Evolutionary conservation across 1,284 basidiomycete genomes (phyloP), one percentile per base, ranked within the genome.

Genomic region (Puccinia brachypodii): DNA sequence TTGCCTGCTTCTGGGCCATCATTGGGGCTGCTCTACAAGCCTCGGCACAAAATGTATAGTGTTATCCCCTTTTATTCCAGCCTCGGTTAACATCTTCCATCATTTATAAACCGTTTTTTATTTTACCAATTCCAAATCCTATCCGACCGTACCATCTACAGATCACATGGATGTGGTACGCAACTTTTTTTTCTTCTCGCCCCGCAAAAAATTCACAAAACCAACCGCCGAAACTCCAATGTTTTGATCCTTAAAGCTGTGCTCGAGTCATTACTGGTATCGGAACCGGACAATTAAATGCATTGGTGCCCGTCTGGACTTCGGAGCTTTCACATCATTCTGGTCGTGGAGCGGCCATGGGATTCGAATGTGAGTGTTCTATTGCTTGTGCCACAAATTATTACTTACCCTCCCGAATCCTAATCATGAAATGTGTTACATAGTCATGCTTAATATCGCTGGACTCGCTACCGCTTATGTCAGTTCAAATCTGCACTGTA

Each of bases 251-350:
- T 64, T 22, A 11, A 36, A 66, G 64, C 31, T 50, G 36, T 13
- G 44, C 68, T 68, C 75, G 71, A 50, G 71, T 86, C n/a, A 82
- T 86, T 74, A 85, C 84, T 38, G 86, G 86, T 1, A 81, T 84
- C 19, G 86, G 86, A 58, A 86, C 84, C 1, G 86, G 86, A 3
- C 82, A 83, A n/a, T 77, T 86, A 31, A 85, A 85, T 69, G 83
- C 84, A 14, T 83, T 86, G 72, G 83, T 86, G 2, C 85, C 85
- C 0, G 84, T 85, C 4, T 85, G 85, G 83, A 82, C 82, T 7
- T 85, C 85, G 14, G 86, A 86, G 72, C 83, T 84, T 28, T 84
- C 85, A 3, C 82, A 83, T 60, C 85, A 85, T 72, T 82, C 83
- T 56, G 83, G 83, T 14, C 81, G 85, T 76, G 85, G 85, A 13